Percentiles rank a stretch among this genome's conserved stretches.
Evolutionary conservation across 2,329 filamentous ascomycete genomes (phyloP).

Genomic region (Sclerotinia minor): DNA sequence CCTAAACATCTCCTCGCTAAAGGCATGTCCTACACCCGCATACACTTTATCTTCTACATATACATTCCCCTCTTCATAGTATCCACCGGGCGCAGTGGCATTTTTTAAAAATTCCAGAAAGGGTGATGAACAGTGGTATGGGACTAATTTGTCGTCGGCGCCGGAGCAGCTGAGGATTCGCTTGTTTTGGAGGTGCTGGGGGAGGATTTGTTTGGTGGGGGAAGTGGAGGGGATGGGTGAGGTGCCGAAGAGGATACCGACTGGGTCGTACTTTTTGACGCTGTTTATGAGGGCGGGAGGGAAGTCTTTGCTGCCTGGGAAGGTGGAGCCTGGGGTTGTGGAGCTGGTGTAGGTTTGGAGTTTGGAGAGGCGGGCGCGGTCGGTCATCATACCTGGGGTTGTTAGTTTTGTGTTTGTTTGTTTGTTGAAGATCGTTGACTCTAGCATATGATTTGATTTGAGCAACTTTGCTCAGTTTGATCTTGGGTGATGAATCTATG

Average conservation of each 20-base stretch:
- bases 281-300: conserved; percentile 65
- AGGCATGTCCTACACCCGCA: conserved; percentile 67
- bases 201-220: conserved; percentile 48
- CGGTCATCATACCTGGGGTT: conserved; percentile 60
- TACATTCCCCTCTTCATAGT: conserved; percentile 57
- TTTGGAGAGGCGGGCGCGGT: conserved; percentile 73
- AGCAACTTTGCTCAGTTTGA: neutral
- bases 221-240: conserved; percentile 37
- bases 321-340: conserved; percentile 56
- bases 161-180: conserved; percentile 65
- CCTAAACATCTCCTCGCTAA: conserved; percentile 64
- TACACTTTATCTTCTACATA: conserved; percentile 67
- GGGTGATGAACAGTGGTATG: conserved; percentile 59
- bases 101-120: conserved; percentile 64
- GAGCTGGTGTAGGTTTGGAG: conserved; percentile 59
- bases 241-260: conserved; percentile 66
- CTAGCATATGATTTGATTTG: neutral
- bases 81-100: conserved; percentile 47
- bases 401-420: conserved; percentile 27
- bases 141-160: conserved; percentile 69
- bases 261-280: conserved; percentile 70
- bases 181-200: conserved; percentile 58
- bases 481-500: neutral
- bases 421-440: neutral
- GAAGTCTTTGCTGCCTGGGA: conserved; percentile 78